Percentiles rank a stretch among this genome's conserved stretches.
These are phyloP conservation scores for Penicillium diatomitis DNA, from an alignment of 495 filamentous ascomycete genomes.

Conservation along the genomic window DNA sequence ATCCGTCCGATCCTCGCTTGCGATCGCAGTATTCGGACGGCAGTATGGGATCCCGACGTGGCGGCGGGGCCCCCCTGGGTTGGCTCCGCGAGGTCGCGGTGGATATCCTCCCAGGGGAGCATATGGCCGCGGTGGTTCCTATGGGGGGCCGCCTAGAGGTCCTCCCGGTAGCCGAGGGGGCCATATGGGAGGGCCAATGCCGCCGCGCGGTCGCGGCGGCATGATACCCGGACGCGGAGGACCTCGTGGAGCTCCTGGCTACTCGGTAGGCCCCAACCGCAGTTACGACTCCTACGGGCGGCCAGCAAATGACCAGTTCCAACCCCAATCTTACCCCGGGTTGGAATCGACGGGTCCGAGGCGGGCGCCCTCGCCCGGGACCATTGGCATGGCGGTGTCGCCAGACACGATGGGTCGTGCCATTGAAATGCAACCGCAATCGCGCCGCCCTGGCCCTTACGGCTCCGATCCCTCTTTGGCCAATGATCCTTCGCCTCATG, in stretches of 20 bases:
- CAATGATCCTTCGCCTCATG: conserved; percentile 52
- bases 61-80: conserved; percentile 38
- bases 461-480: conserved; percentile 53
- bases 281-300: conserved; percentile 18
- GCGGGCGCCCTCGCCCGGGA: conserved; percentile 48
- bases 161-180: conserved; percentile 24
- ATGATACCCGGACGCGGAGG: conserved; percentile 42
- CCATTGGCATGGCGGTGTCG: conserved; percentile 45
- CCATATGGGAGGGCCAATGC: conserved; percentile 25
- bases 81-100: conserved; percentile 7
- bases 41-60: conserved; percentile 46
- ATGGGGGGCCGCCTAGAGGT: conserved; percentile 31
- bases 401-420: conserved; percentile 57
- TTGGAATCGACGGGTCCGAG: conserved; percentile 18
- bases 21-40: conserved; percentile 53
- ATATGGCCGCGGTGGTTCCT: conserved; percentile 48
- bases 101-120: conserved; percentile 46
- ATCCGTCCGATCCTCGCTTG: conserved; percentile 40
- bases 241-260: conserved; percentile 41
- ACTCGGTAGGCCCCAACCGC: conserved; percentile 24
- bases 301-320: conserved; percentile 13
- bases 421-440: conserved; percentile 65
- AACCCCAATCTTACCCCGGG: conserved; percentile 19
- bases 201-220: conserved; percentile 19
- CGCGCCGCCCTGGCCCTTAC: conserved; percentile 29